phyloP scores from a whole-genome alignment of 2,329 filamentous ascomycete genomes.

The Colletotrichum australisinense region DNA sequence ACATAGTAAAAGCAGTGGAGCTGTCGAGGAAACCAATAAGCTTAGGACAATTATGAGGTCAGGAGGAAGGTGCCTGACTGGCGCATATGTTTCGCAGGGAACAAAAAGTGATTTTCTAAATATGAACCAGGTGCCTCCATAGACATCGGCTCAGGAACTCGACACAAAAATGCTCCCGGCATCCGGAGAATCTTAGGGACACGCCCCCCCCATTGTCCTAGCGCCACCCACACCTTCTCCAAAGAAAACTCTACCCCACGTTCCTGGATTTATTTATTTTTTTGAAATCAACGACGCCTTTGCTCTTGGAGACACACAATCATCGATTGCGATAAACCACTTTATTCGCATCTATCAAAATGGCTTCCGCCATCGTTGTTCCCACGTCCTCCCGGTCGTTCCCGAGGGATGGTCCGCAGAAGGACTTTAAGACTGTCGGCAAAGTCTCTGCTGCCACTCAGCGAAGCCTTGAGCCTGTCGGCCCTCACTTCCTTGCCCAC shows the following conservation, averaged over 20 bases:
- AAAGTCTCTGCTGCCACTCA: conserved; percentile 81
- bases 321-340: conserved; percentile 12
- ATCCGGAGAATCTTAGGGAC: neutral
- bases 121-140: neutral
- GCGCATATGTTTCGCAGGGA: neutral
- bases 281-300: neutral
- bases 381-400: conserved; percentile 78
- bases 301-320: conserved; percentile 1
- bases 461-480: conserved; percentile 94
- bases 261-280: conserved; percentile 13
- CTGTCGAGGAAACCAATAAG: neutral
- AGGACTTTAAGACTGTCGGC: conserved; percentile 90
- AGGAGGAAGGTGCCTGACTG: neutral
- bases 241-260: conserved; percentile 20
- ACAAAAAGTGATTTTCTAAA: neutral
- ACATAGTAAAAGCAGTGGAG: conserved; percentile 56
- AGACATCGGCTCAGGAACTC: neutral
- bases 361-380: conserved; percentile 74
- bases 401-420: conserved; percentile 86
- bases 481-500: conserved; percentile 97
- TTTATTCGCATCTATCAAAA: conserved; percentile 49
- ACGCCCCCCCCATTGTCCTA: neutral
- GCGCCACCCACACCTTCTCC: neutral
- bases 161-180: neutral
- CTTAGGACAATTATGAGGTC: neutral